These are phyloP conservation scores for Sisymbrium irio DNA, from an alignment of 345 rosid species.

Conservation along the genomic window DNA sequence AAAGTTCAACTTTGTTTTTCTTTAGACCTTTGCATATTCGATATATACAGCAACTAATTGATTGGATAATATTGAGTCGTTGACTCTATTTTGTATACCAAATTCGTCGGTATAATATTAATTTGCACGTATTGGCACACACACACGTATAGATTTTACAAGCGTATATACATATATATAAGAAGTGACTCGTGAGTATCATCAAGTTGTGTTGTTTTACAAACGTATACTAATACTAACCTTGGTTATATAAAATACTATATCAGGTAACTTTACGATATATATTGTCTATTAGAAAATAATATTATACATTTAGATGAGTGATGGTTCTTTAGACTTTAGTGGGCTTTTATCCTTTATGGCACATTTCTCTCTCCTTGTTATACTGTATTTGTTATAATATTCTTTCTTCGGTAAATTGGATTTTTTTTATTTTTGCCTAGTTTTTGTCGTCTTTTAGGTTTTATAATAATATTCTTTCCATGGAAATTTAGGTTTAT, in stretches of 20 bases:
- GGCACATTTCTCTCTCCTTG: constrained; percentile 34
- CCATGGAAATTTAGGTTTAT: constrained; percentile 19
- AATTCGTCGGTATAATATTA: not conserved
- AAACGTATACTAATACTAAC: not conserved
- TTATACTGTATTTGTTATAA: constrained; percentile 20
- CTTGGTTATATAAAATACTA: not conserved
- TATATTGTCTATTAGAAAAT: constrained; percentile 5
- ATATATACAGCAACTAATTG: constrained; percentile 3
- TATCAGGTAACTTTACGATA: not conserved
- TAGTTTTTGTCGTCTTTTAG: constrained; percentile 32
- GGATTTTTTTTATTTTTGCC: constrained; percentile 13
- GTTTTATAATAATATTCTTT: constrained; percentile 14
- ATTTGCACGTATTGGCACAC: not conserved
- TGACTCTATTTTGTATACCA: constrained; percentile 20
- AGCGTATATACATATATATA: not conserved
- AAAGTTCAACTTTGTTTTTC: not conserved
- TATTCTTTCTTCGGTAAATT: constrained; percentile 19
- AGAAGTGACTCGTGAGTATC: not conserved
- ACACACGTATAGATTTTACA: not conserved
- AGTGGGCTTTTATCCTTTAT: constrained; percentile 25
- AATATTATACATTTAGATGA: constrained; percentile 16
- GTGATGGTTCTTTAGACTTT: constrained; percentile 20
- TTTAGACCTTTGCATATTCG: constrained; percentile 14
- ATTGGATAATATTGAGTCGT: constrained; percentile 18
- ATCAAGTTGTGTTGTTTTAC: not conserved